Evolutionary conservation across 2,329 filamentous ascomycete species (phyloP).

Genomic region (Huntiella bhutanensis): DNA sequence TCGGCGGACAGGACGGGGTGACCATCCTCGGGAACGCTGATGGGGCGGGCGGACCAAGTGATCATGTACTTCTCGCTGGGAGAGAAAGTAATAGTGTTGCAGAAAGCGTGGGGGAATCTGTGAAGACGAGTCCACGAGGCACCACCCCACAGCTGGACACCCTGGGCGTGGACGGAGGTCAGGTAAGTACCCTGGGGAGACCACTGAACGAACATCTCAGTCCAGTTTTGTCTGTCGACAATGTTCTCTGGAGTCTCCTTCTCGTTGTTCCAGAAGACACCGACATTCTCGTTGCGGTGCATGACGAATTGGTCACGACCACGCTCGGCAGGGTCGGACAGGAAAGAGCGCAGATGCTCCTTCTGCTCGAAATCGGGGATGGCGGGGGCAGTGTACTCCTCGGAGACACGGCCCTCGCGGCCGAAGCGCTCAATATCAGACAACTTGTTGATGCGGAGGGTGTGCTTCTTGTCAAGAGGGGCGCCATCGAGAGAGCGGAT

Average conservation of each 20-base stretch:
- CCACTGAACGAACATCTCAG: conserved; percentile 95
- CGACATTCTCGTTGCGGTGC: conserved; percentile 79
- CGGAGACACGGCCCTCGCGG: conserved; percentile 79
- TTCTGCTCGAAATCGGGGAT: conserved; percentile 83
- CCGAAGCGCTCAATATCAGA: conserved; percentile 96
- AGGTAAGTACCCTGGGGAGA: conserved; percentile 87
- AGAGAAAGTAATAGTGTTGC: conserved; percentile 93
- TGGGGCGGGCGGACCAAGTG: conserved; percentile 90
- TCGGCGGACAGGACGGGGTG: conserved; percentile 71
- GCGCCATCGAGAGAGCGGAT: conserved; percentile 74
- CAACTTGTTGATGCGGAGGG: conserved; percentile 87
- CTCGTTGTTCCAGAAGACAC: conserved; percentile 97
- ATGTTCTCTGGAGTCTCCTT: conserved; percentile 73
- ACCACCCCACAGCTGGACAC: conserved; percentile 94
- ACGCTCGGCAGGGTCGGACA: conserved; percentile 60
- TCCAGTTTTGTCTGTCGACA: conserved; percentile 90
- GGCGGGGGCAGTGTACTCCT: conserved; percentile 67
- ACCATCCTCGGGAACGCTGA: conserved; percentile 74
- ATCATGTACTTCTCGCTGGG: conserved; percentile 82
- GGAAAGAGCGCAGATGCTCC: conserved; percentile 86
- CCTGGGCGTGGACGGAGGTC: conserved; percentile 85
- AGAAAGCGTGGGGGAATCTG: conserved; percentile 85
- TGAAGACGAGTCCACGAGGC: conserved; percentile 75
- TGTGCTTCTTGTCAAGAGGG: conserved; percentile 93
- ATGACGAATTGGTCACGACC: conserved; percentile 91